Conservation (phyloP, 345 rosid genomes). For the Erysimum cheiranthoides region DNA sequence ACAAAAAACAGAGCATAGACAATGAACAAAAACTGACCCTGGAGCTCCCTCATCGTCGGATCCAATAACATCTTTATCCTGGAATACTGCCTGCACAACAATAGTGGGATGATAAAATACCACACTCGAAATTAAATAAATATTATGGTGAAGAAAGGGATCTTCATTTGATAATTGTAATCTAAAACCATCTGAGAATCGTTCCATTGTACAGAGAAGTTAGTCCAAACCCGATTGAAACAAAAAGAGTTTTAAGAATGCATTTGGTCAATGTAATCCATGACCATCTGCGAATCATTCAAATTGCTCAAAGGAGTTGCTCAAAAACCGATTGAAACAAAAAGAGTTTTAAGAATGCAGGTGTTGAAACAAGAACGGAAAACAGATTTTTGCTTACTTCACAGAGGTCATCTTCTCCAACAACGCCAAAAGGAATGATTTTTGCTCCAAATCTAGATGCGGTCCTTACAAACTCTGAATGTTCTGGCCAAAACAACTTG, state of each 20-base stretch:
- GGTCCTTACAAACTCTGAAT: slow-evolving; percentile 71
- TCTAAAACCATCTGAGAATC: no score
- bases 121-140: neutral
- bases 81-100: slow-evolving; percentile 70
- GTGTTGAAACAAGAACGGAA: no score
- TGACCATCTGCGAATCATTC: no score
- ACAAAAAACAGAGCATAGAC: no score
- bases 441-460: slow-evolving; percentile 81
- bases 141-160: slow-evolving; percentile 68
- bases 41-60: slow-evolving; percentile 54
- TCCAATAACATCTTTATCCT: slow-evolving; percentile 56
- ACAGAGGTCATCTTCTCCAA: no score
- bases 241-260: neutral
- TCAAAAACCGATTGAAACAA: no score
- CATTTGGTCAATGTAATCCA: no score
- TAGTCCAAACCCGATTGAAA: no score
- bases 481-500: slow-evolving; percentile 77
- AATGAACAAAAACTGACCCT: slow-evolving; percentile 51
- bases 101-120: slow-evolving; percentile 28
- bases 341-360: no score
- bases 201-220: no score
- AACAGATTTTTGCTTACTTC: no score
- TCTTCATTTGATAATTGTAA: slow-evolving; percentile 68
- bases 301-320: no score
- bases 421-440: slow-evolving; percentile 70